Base-by-base conservation (phyloP, 2,329 filamentous ascomycete genomes). In the Neoscytalidium dimidiatum region DNA sequence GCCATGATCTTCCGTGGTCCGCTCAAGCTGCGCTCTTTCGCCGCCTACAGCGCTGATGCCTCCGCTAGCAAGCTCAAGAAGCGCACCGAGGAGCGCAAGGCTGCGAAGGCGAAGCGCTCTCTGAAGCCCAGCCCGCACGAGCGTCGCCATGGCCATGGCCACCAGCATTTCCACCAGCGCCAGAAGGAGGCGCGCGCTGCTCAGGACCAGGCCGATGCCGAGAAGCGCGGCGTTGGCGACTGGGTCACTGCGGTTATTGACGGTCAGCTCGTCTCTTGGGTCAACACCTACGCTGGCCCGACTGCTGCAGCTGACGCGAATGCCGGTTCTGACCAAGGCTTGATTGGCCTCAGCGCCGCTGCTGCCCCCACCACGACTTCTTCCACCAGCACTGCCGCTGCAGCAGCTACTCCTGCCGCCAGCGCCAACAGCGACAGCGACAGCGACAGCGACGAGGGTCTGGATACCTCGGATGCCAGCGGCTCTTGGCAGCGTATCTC, bases 1-100 rank as follows among this genome's bases (percentile, higher is more conserved):
- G 91, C 90, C 1, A 77, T 92, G 67, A 88, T 92, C 74, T 83
- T 93, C 72, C 88, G 90, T 69, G 91, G 91, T 3, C 90, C 91
- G 1, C 75, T 91, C 69, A 78, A 84, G 43, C 74, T 94, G 33
- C 87, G 86, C 72, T 84, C 91, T 69, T 82, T 92, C 63, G 91
- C 90, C 11, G 87, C 88, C 63, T 94, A 92, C 76, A 83, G 81
- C 51, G 83, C 86, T n/a, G 79, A 79, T 23, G 67, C 67, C 26
- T 67, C 66, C 19, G 67, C 64, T 26, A 49, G 64, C 48, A 60
- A 60, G 41, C 56, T 60, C 26, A 60, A 46, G 56, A 48, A 46
- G 46, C 43, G 48, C 52, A 71, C 21, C 4, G 48, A 71, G 43
- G 74, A 70, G 66, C 83, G 82, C 73, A 64, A 64, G 61, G 28